Evolutionary conservation across 352 stramenopile species (phyloP), one percentile per base, ranked within the genome.

Genomic region (Globisporangium iwayamae): DNA sequence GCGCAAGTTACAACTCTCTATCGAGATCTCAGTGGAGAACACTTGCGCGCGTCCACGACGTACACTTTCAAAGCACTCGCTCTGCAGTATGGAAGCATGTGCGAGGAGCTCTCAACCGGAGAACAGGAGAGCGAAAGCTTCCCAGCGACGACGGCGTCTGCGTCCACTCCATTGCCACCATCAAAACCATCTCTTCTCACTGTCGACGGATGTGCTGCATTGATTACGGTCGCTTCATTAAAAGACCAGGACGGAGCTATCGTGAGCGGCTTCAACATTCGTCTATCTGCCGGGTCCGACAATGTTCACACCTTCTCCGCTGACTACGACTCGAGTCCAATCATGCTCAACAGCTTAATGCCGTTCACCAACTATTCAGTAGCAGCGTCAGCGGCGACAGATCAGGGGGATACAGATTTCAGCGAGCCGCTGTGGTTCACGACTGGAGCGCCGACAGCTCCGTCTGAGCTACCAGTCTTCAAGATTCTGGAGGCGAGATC

Each of bases 51-150:
- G 4, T 16, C 28, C 0, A 84, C 71, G 1, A 66, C 30, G 16
- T 89, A 86, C 46, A 75, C 56, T 0, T 71, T 89, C 28, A 81
- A 84, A 64, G 67, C 51, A 0, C 54, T 89, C 7, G 76, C 80
- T 8, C 53, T 89, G 13, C 69, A 80, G 56, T 67, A 66, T 16
- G 75, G 72, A 18, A 65, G 43, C 3, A 67, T 72, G 4, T 89
- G 80, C 41, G 71, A 81, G 47, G 68, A 71, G 55, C 57, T 80
- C 9, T 63, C 57, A 1, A 57, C 61, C 0, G 66, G 41, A 16
- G 61, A 55, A 0, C 64, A 79, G 7, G 68, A 68, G 30, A 87
- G 81, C 47, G 71, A 83, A 7, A 36, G 30, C 1, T 36, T 85
- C 0, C 25, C 36, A 16, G 66, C 65, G 5, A 71, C 59, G 43